Percentiles rank a stretch among this genome's conserved stretches.
Evolutionary conservation across 805 yeast genomes (phyloP).

Genomic region (Candida lessepsii): DNA sequence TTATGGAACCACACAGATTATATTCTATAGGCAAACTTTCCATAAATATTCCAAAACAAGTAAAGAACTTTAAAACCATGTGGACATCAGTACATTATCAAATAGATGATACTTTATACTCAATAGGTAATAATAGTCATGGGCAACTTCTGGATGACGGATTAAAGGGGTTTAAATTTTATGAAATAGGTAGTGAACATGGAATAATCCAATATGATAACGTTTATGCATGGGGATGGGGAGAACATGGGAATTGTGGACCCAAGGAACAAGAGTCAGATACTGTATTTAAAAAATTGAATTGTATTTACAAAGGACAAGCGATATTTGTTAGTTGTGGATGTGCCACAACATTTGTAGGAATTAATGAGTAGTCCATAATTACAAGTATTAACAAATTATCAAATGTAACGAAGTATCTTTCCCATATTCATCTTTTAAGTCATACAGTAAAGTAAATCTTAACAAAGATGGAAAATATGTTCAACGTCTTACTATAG

Average conservation of each 20-base stretch:
- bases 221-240: constrained; percentile 95
- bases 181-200: constrained; percentile 79
- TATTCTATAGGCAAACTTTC: constrained; percentile 20
- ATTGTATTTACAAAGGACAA: constrained; percentile 26
- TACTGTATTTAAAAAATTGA: constrained; percentile 39
- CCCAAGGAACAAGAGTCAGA: constrained; percentile 15
- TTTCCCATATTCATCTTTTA: constrained; percentile 77
- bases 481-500: constrained; percentile 68
- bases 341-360: constrained; percentile 69
- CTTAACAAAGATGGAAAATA: constrained; percentile 70
- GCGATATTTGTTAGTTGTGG: constrained; percentile 52
- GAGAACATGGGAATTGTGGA: constrained; percentile 97
- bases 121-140: constrained; percentile 75
- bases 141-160: constrained; percentile 51
- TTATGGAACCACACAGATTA: constrained; percentile 9
- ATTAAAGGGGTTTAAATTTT: constrained; percentile 8
- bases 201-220: constrained; percentile 48
- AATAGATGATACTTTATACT: constrained; percentile 25
- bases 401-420: constrained; percentile 62
- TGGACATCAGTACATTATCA: constrained; percentile 76
- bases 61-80: constrained; percentile 43
- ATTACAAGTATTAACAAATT: no score
- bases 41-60: constrained; percentile 6
- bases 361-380: constrained; percentile 17
- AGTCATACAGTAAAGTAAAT: constrained; percentile 16